Evolutionary conservation across 2,329 filamentous ascomycete genomes (phyloP).

Genomic region (Fusarium avenaceum): DNA sequence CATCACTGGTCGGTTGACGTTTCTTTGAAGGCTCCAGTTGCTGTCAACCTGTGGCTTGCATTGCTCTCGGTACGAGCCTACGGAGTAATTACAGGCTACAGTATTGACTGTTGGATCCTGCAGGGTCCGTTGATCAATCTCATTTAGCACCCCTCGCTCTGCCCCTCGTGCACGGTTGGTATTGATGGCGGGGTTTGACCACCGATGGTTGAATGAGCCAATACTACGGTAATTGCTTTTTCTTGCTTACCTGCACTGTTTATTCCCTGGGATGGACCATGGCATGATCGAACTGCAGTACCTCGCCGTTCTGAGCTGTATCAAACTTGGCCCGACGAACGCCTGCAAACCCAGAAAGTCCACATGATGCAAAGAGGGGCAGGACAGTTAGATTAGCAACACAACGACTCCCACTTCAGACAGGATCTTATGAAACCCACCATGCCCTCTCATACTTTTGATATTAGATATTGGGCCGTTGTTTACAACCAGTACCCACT

Average conservation of each 20-base stretch:
- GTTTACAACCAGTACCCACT: conserved; percentile 14
- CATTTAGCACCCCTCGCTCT: conserved; percentile 39
- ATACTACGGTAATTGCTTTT: background rate
- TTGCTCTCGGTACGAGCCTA: conserved; percentile 18
- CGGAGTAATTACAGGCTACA: background rate
- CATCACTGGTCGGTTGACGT: conserved; percentile 2
- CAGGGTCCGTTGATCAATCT: conserved; percentile 46
- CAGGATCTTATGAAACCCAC: conserved; percentile 17
- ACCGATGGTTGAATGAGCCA: conserved; percentile 5
- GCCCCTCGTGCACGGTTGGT: conserved; percentile 38
- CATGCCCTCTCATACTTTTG: conserved; percentile 12
- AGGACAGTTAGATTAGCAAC: conserved; percentile 14
- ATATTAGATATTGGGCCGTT: conserved; percentile 30
- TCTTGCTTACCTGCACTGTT: conserved; percentile 2
- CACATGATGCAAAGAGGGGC: conserved; percentile 16
- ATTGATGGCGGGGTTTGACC: conserved; percentile 33
- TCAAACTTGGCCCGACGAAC: conserved; percentile 2
- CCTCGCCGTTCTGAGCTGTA: conserved; percentile 7
- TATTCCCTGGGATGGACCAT: background rate
- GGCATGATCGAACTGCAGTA: conserved; percentile 1
- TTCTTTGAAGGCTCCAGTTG: background rate
- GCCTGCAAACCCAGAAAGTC: background rate
- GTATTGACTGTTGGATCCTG: conserved; percentile 24
- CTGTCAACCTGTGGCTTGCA: conserved; percentile 1
- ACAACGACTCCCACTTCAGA: conserved; percentile 10